Base-by-base conservation (phyloP, 2,329 filamentous ascomycete genomes). In the Purpureocillium lavendulum region DNA sequence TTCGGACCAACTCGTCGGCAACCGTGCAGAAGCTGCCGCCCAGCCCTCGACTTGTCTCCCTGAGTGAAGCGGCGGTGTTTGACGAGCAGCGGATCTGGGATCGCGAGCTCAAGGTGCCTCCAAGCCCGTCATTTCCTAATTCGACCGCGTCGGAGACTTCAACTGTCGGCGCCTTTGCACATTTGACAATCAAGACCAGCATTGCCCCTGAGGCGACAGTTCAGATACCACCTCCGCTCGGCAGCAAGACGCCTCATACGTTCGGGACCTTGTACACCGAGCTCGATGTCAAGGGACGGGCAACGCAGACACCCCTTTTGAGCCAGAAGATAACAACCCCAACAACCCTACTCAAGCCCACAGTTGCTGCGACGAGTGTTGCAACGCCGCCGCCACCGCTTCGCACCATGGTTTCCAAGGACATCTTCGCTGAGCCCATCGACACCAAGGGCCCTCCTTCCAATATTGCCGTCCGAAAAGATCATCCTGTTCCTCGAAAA, bases 341-440 rank as follows among this genome's bases (percentile, higher is more conserved):
- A 26, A 26, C 21, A 6, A 26, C 6, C 21, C 5, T 26, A 6
- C 21, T 26, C 21, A 6, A 5, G 6, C 6, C 21, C 21, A 26
- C 21, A 5, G 21, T 5, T 10, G 6, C 21, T 10, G 21, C 21
- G 10, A 26, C 21, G 21, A 26, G 10, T 5, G 21, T 10, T 26
- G 21, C 21, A 26, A 6, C 21, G 21, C 10, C 21, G 21, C 10
- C 10, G 10, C 21, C 10, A 10, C 21, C 21, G 21, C 21, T 26
- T 10, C 21, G 21, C 29, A 52, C 16, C 18, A 59, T 58, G 53
- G 48, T 55, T 16, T 52, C 55, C 11, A 42, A 53, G 11, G 56
- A 82, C 49, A 77, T 82, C 38, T 82, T 82, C 47, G 62, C 64
- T 7, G 53, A 57, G 10, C 73, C 78, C 21, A 69, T 83, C 37